These are phyloP conservation scores for Scedosporium dehoogii DNA, from an alignment of 2,329 filamentous ascomycete genomes.

Conservation along the genomic window DNA sequence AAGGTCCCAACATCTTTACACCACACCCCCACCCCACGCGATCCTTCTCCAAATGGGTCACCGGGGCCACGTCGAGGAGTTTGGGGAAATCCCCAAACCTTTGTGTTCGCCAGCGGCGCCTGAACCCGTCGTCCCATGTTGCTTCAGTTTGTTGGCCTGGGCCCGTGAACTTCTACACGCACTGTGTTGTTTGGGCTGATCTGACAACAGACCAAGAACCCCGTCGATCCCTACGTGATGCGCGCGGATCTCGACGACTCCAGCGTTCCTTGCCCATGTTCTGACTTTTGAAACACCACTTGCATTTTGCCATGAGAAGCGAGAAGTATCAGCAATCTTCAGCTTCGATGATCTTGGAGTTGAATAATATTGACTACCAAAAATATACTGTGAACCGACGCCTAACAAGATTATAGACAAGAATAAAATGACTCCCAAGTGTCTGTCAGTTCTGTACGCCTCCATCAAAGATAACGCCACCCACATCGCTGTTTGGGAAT, in stretches of 20 bases:
- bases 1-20: background rate
- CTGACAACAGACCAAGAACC: conserved; percentile 2
- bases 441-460: background rate
- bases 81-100: background rate
- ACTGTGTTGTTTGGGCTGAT: conserved; percentile 3
- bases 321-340: conserved; percentile 8
- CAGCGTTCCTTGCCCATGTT: background rate
- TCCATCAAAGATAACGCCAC: background rate
- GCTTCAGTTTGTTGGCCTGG: background rate
- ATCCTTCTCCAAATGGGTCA: background rate
- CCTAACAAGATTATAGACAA: background rate
- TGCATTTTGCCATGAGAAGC: conserved; percentile 9
- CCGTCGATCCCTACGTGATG: background rate
- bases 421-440: background rate
- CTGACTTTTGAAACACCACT: conserved; percentile 5
- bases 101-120: background rate
- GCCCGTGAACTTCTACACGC: background rate
- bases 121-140: background rate
- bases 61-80: background rate
- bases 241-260: background rate
- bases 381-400: background rate
- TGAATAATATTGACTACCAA: conserved; percentile 1
- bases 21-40: background rate
- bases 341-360: background rate
- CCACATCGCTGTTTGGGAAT: background rate